Percentiles rank a stretch among this genome's conserved stretches.
Conservation (phyloP, 164 flowering plant genomes). For the Houttuynia cordata region DNA sequence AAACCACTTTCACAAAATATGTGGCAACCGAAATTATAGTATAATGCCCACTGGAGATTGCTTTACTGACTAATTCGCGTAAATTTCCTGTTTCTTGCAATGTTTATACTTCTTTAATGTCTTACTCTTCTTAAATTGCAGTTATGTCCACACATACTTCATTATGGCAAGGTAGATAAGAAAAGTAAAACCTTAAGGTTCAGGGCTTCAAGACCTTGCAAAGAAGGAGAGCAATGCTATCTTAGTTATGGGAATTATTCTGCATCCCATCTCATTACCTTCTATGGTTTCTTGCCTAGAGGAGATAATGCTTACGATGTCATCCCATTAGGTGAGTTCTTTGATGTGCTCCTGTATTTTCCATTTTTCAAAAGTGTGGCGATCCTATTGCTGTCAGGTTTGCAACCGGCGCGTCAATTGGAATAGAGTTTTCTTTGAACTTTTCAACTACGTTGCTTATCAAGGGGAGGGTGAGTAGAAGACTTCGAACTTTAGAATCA, state of each 20-base stretch:
- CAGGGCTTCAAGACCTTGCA: slow-evolving; percentile 63
- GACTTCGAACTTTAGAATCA: no score
- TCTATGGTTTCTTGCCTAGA: slow-evolving; percentile 79
- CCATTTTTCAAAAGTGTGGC: not conserved
- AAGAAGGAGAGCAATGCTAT: slow-evolving; percentile 62
- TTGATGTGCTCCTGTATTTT: not conserved
- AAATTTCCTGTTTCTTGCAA: not conserved
- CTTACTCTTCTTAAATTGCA: slow-evolving; percentile 15
- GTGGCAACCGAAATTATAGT: no score
- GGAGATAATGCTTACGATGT: slow-evolving; percentile 62
- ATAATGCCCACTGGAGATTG: no score
- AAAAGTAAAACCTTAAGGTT: slow-evolving; percentile 52
- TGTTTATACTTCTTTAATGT: slow-evolving; percentile 4
- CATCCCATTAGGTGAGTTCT: slow-evolving; percentile 64
- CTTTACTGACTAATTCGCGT: no score
- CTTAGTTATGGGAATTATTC: slow-evolving; percentile 77
- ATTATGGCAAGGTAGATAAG: slow-evolving; percentile 65
- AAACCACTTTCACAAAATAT: no score
- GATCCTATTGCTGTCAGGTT: no score
- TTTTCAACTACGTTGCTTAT: no score
- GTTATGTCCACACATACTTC: slow-evolving; percentile 68
- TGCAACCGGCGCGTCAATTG: no score
- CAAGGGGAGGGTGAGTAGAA: no score
- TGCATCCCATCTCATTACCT: slow-evolving; percentile 68
- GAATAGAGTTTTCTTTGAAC: no score